Base-by-base conservation (phyloP, 352 stramenopile species). In the Globisporangium takayamanum region DNA sequence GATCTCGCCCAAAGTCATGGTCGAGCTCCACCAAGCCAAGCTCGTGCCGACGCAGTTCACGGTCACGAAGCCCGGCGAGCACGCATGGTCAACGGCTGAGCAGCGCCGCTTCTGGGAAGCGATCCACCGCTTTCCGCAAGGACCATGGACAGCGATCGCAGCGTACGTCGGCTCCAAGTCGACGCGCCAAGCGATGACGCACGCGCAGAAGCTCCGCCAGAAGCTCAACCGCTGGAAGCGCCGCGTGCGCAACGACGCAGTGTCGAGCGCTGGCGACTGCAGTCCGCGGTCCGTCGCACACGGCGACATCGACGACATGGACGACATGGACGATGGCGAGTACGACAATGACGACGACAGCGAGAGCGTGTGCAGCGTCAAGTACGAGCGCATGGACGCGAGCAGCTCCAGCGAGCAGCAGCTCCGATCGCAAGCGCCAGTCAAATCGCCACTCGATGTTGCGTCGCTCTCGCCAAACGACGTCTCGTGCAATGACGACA, bases 201-300 rank as follows among this genome's bases (percentile, higher is more conserved):
- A 86, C 53, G 78, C 73, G 57, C 78, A 88, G 61, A 88, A 88
- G 63, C 68, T 86, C 44, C 73, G 78, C 3, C 76, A 86, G 68
- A 88, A 88, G 55, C 73, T 88, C 53, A 73, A 53, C 54, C 75
- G 75, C 26, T 85, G 74, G 73, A 78, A 79, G 50, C 70, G 72
- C 39, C 74, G 74, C 47, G 70, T 83, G 20, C 72, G 59, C 45
- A 67, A 67, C 39, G 49, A 64, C 22, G 39, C 55, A 3, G 16
- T 25, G 28, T 49, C 37, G 16, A 33, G 25, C 45, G 48, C 53
- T 20, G 54, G 45, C 25, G 33, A 22, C 49, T 54, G 45, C 59
- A 65, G 52, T 28, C 53, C 59, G n/a, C 46, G 53, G 7, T 60
- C 59, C 45, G 59, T 60, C 14, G 3, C 50, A 11, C 25, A 39